Base-by-base conservation (phyloP, 257 asterid genomes). In the Nicotiana benthamiana region DNA sequence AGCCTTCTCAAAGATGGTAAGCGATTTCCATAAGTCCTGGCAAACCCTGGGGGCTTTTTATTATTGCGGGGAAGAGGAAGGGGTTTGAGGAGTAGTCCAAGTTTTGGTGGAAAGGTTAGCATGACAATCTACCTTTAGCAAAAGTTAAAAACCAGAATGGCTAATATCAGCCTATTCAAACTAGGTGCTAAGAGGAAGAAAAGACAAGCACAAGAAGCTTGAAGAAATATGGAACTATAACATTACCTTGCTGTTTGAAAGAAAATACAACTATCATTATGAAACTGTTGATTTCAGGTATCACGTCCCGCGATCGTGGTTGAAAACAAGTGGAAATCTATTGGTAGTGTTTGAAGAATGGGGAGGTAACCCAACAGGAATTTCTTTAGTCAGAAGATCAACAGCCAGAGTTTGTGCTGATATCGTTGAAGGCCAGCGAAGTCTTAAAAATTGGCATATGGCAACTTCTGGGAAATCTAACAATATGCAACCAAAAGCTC, bases 311-410 rank as follows among this genome's bases (percentile, higher is more conserved):
- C 77, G 83, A 67, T 79, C 85, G 30, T 83, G 85, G 82, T 20
- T 83, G 74, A 83, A 64, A 68, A 80, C 83, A n/a, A 83, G 75
- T 36, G 80, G 74, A 26, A 83, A 83, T 79, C 64, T 79, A 13
- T 34, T 83, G 85, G 85, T 83, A 27, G 80, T 70, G 75, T 79
- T 79, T n/a, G 85, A 83, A 56, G 85, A 83, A 70, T 80, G 79
- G 62, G 85, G 85, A 20, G 85, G 85, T 24, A 60, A 79, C 20
- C 76, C 85, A 62, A 60, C 75, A 10, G 60, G 64, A 13, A 79
- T 83, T 72, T 28, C 85, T 18, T 63, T 83, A 40, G 76, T 62
- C 20, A 83, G 61, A 74, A 79, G 85, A 83, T 32, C 85, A 81
- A 52, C 57, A 48, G 22, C 56, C 17, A 83, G 75, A 65, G 80